These are phyloP conservation scores for Lasiosphaeris hirsuta DNA, from an alignment of 495 filamentous ascomycete species.

Conservation along the genomic window DNA sequence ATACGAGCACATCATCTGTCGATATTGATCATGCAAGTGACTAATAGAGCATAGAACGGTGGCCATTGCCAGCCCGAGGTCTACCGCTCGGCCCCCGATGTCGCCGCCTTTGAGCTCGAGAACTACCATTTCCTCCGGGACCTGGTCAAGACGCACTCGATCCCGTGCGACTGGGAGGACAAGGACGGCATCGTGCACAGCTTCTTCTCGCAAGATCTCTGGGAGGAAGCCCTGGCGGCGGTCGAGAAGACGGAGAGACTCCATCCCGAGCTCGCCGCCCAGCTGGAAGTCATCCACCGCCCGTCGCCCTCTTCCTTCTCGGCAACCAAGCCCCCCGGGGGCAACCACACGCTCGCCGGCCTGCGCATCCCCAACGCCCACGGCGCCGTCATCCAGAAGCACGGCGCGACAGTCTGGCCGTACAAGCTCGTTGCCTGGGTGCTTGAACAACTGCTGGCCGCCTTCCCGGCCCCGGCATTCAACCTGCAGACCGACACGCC, in stretches of 20 bases:
- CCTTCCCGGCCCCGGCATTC: conserved; percentile 35
- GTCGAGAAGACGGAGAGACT: conserved; percentile 39
- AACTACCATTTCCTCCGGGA: conserved; percentile 53
- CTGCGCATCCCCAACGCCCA: conserved; percentile 37
- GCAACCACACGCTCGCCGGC: neutral
- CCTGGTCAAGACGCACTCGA: conserved; percentile 47
- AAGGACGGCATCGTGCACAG: conserved; percentile 45
- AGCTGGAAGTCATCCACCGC: conserved; percentile 29
- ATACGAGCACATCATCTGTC: conserved; percentile 1
- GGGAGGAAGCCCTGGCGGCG: conserved; percentile 40
- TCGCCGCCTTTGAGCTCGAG: conserved; percentile 62
- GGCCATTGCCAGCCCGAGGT: conserved; percentile 69
- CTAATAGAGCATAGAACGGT: conserved; percentile 50
- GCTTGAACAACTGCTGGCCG: conserved; percentile 52
- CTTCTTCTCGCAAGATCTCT: conserved; percentile 47
- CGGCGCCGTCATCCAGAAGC: conserved; percentile 46
- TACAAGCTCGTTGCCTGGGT: conserved; percentile 73
- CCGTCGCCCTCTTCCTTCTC: conserved; percentile 27
- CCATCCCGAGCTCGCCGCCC: conserved; percentile 51
- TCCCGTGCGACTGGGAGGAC: conserved; percentile 61
- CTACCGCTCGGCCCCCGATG: conserved; percentile 46
- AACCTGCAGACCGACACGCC: conserved; percentile 74
- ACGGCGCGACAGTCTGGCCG: conserved; percentile 63
- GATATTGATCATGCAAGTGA: neutral
- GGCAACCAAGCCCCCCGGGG: conserved; percentile 16